Evolutionary conservation across 2,329 filamentous ascomycete species (phyloP), one percentile per base, ranked within the genome.

Genomic region (Ilyonectria destructans): DNA sequence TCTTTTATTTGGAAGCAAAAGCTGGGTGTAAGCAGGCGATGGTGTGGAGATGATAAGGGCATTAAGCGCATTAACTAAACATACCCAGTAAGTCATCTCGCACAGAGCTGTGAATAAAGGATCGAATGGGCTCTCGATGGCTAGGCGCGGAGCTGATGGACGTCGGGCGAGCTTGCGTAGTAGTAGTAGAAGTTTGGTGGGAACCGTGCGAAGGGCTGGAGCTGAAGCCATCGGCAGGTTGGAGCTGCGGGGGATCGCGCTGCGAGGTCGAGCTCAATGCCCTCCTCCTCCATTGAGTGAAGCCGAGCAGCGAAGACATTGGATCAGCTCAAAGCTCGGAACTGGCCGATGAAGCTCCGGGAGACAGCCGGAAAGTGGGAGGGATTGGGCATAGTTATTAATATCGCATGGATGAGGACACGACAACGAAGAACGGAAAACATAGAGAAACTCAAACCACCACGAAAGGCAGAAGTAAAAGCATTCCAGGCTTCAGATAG

Each of bases 81-180:
- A 64, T 82, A 91, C 90, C 87, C 74, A 65, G 43, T 23, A 88
- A 80, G 74, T 87, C 82, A 46, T 90, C 88, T 69, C 90, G 87
- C 40, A 88, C 85, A 45, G 90, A 89, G 61, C 90, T 88, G 71
- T 93, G 90, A 61, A 93, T 90, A 71, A 93, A 94, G 2, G 91
- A 93, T 62, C 92, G 86, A 56, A 92, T 90, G 5, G 92, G 92
- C 68, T 92, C 91, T 78, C 88, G 86, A 77, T 91, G 85, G 7
- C 76, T 76, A 9, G 77, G 75, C 19, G 68, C 68, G 45, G 81
- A 81, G 63, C 75, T 77, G 40, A 78, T 77, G 19, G 82, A 84
- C 5, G 84, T 81, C 19, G 84, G 86, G 10, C 85, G 77, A 31
- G 68, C 71, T 26, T 26, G 23, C 23, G 71, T 68, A 35, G 70